Conservation (phyloP, 345 rosid species). For the Lenwebbia sp. region DNA sequence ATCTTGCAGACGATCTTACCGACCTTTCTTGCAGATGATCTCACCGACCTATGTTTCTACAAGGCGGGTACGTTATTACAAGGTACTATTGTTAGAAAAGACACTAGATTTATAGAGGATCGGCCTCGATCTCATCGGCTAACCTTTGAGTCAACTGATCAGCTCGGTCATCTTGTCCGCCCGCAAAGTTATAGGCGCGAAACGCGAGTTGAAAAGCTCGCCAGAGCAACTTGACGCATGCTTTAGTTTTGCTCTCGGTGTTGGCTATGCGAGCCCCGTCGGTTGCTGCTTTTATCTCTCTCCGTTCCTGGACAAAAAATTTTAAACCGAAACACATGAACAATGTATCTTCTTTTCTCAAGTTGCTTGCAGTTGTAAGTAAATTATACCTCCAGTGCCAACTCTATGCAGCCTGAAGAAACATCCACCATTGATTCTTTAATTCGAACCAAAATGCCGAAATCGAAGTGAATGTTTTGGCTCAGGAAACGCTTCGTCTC, state of each 20-base stretch:
- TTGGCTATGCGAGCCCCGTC: not conserved
- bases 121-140: slow-evolving; percentile 46
- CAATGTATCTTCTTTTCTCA: not conserved
- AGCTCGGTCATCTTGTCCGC: slow-evolving; percentile 61
- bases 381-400: slow-evolving; percentile 39
- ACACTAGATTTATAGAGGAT: slow-evolving; percentile 7
- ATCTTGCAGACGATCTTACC: not conserved
- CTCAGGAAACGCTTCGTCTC: slow-evolving; percentile 35
- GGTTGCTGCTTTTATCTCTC: slow-evolving; percentile 28
- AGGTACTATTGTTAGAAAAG: not conserved
- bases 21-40: not conserved
- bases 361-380: not conserved
- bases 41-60: not conserved
- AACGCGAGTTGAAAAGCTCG: slow-evolving; percentile 58
- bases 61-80: not conserved
- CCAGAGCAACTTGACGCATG: slow-evolving; percentile 39
- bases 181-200: slow-evolving; percentile 55
- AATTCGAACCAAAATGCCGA: slow-evolving; percentile 31
- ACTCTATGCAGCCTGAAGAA: slow-evolving; percentile 64
- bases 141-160: slow-evolving; percentile 36
- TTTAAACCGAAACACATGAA: not conserved
- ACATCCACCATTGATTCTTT: slow-evolving; percentile 68
- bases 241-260: not conserved
- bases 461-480: slow-evolving; percentile 44
- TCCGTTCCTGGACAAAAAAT: slow-evolving; percentile 21